Evolutionary conservation across 768 basidiomycete genomes (phyloP), one percentile per base, ranked within the genome.

Genomic region (Boletus reticulatus): DNA sequence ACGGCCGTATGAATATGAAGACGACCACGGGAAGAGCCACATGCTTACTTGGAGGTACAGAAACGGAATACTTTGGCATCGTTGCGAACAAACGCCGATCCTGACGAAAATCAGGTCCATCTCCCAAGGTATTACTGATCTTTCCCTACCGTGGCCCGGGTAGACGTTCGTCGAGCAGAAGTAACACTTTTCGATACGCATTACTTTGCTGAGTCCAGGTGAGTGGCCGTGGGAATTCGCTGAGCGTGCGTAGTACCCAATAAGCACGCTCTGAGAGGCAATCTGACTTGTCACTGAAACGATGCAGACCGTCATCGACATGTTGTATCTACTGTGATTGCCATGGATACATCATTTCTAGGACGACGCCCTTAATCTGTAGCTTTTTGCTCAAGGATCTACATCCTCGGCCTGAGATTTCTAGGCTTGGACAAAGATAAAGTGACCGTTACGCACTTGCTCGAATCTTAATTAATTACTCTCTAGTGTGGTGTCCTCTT

Each of bases 171-270:
- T 92, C 32, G 94, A 97, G 77, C 96, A 99, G 73, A 99, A 98
- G 71, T 96, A 98, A 71, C 96, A 98, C 79, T 95, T 95, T 78
- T 97, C 96, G 60, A 98, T 89, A 67, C 94, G 84, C 94, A 97
- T 95, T 95, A 64, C 67, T 48, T 53, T 24, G 44, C 22, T 19
- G 24, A 36, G 53, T 43, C 11, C 48, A 41, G n/a, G 32, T 42
- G 41, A 54, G 12, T 37, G 11, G 29, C 24, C 69, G 71, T 72
- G 69, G 52, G 69, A 71, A 71, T 46, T 37, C 9, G 9, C 36
- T 16, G 27, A 16, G 16, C 36, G 27, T 27, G 8, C 27, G 27
- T n/a, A n/a, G n/a, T n/a, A n/a, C n/a, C n/a, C n/a, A n/a, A n/a
- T n/a, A n/a, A n/a, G n/a, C n/a, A n/a, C n/a, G n/a, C n/a, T n/a